Evolutionary conservation across 495 filamentous ascomycete genomes (phyloP).

Genomic region (Parathielavia hyrcaniae): DNA sequence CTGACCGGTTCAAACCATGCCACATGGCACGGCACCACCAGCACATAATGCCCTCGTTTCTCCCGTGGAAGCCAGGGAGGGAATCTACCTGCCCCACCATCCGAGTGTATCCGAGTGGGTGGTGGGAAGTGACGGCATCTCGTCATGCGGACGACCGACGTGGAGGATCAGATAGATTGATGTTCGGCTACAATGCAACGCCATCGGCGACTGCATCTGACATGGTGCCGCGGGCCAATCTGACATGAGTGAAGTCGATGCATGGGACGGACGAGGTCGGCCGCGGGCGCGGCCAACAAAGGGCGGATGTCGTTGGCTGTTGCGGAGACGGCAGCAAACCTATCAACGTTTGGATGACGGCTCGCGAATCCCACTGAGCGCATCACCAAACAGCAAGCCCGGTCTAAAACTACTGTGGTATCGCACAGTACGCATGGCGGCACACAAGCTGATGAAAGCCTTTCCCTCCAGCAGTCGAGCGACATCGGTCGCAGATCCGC

Average conservation of each 20-base stretch:
- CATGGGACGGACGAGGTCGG: background rate
- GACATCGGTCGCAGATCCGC: constrained; percentile 21
- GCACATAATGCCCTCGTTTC: background rate
- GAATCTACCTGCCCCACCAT: background rate
- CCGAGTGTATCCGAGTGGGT: background rate
- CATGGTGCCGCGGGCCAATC: constrained; percentile 13
- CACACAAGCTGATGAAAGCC: background rate
- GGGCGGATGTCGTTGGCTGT: background rate
- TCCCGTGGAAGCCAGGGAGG: constrained; percentile 4
- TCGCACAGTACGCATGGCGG: background rate
- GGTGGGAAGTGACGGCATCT: constrained; percentile 12
- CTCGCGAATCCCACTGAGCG: background rate
- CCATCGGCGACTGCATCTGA: constrained; percentile 15
- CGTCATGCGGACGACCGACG: constrained; percentile 10
- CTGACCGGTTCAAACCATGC: constrained; percentile 21
- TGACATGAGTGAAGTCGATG: background rate
- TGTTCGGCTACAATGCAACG: constrained; percentile 10
- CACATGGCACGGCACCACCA: constrained; percentile 26
- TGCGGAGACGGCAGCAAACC: background rate
- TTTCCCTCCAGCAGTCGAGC: constrained; percentile 8
- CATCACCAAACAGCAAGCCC: background rate
- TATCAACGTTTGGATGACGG: background rate
- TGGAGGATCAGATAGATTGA: constrained; percentile 18
- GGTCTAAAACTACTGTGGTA: background rate
- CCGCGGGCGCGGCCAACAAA: too few relatives aligned